Conservation (phyloP, 352 stramenopile species). For the Globisporangium cederbergense region DNA sequence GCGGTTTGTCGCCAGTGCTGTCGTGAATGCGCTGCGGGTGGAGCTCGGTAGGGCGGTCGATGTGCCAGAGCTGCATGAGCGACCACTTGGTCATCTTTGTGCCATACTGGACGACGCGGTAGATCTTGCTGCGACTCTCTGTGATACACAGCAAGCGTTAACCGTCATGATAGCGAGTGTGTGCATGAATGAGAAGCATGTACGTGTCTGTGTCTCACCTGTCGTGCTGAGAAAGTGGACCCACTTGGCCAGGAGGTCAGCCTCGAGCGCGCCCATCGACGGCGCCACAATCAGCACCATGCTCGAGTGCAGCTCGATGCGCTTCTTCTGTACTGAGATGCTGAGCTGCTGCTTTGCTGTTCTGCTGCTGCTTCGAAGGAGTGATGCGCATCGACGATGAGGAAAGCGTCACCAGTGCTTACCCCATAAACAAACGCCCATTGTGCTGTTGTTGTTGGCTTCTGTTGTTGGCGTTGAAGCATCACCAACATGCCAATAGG, state of each 20-base stretch:
- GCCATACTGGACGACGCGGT: conserved; percentile 59
- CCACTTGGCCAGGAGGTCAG: conserved; percentile 34
- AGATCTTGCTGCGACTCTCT: conserved; percentile 64
- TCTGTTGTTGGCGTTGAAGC: too few relatives aligned
- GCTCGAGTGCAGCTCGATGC: too few relatives aligned
- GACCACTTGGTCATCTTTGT: conserved; percentile 50
- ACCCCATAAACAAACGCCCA: conserved; percentile 1
- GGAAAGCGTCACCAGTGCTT: neutral
- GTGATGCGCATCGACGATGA: neutral
- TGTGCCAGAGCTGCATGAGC: conserved; percentile 29
- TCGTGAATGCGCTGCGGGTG: neutral
- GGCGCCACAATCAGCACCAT: conserved; percentile 7
- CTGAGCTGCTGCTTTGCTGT: neutral
- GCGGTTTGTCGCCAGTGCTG: neutral
- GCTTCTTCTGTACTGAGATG: too few relatives aligned
- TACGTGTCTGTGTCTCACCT: conserved; percentile 18
- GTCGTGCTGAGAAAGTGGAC: conserved; percentile 54
- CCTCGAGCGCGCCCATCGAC: conserved; percentile 6
- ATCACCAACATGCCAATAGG: too few relatives aligned
- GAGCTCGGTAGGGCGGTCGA: neutral
- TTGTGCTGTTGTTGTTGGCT: neutral
- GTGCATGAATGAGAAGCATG: neutral
- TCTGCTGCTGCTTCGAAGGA: neutral
- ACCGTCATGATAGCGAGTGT: too few relatives aligned
- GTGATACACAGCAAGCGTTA: conserved; percentile 4